Base-by-base conservation (phyloP, 495 filamentous ascomycete genomes). In the Xylaria grammica region DNA sequence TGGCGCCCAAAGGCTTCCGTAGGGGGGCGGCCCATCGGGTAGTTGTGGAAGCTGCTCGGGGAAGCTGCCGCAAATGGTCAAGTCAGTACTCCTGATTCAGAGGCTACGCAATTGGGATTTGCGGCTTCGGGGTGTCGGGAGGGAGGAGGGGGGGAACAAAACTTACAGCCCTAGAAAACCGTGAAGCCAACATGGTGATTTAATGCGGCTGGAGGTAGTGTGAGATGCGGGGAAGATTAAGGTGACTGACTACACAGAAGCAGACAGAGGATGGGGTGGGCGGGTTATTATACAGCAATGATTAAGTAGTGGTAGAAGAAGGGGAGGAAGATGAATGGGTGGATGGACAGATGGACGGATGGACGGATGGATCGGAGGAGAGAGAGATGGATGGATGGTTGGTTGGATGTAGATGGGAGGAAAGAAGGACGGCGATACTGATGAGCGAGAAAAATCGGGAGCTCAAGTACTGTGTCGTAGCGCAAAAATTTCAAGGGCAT, bases 101-200 rank as follows among this genome's bases (percentile, higher is more conserved):
- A 66, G 17, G 60, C 54, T 65, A 48, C n/a, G n/a, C n/a, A n/a
- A n/a, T n/a, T n/a, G n/a, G n/a, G n/a, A n/a, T n/a, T n/a, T n/a
- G n/a, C n/a, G n/a, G n/a, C n/a, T n/a, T n/a, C n/a, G n/a, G n/a
- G n/a, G n/a, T n/a, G n/a, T n/a, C n/a, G n/a, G n/a, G n/a, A n/a
- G n/a, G n/a, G n/a, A n/a, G n/a, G n/a, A n/a, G n/a, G n/a, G n/a
- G n/a, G n/a, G n/a, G n/a, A 60, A 72, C 67, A 75, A 73, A 77
- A 87, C 89, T 83, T 89, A 97, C 93, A 79, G 85, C 89, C 75
- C 87, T 81, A 64, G 86, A 80, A 65, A 91, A 77, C 70, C 86
- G 82, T 72, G 86, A 76, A 56, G 88, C 79, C 77, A 90, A 76
- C 89, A 91, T 91, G 60, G 67, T 86, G 81, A 79, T 51, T n/a